Evolutionary conservation across 805 yeast species (phyloP).

Genomic region (Lachancea thermotolerans): DNA sequence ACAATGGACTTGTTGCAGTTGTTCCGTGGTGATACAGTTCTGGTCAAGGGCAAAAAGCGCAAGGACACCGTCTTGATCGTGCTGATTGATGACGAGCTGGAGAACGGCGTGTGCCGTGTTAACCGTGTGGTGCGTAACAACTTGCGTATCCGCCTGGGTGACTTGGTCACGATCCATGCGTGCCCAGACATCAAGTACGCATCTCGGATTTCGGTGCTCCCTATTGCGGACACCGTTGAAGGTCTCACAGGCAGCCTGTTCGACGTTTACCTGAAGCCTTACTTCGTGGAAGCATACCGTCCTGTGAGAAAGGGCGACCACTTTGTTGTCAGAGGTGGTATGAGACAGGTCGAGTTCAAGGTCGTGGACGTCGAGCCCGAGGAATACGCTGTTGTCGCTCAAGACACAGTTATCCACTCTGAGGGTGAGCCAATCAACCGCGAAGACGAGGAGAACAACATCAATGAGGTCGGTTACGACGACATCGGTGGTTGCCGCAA

Average conservation of each 20-base stretch:
- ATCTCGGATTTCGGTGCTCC: slow-evolving; percentile 86
- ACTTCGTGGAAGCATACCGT: slow-evolving; percentile 97
- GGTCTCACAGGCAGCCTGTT: slow-evolving; percentile 95
- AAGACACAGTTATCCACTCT: slow-evolving; percentile 95
- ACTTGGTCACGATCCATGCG: slow-evolving; percentile 82
- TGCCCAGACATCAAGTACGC: slow-evolving; percentile 99
- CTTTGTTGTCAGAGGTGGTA: slow-evolving; percentile 95
- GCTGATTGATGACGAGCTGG: slow-evolving; percentile 92
- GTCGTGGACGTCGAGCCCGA: slow-evolving; percentile 98
- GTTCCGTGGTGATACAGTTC: slow-evolving; percentile 96
- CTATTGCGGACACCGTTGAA: slow-evolving; percentile 96
- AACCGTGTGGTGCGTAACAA: slow-evolving; percentile 96
- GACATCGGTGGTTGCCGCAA: slow-evolving; percentile 99
- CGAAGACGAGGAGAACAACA: slow-evolving; percentile 94
- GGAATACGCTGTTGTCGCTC: slow-evolving; percentile 96
- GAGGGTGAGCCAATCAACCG: slow-evolving; percentile 98
- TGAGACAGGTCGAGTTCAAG: slow-evolving; percentile 98
- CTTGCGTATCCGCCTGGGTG: slow-evolving; percentile 89
- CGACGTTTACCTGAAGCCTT: slow-evolving; percentile 94
- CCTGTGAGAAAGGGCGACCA: slow-evolving; percentile 97
- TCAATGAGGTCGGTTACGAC: slow-evolving; percentile 96
- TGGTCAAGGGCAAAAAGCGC: slow-evolving; percentile 96
- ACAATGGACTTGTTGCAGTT: slow-evolving; percentile 93
- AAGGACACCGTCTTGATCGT: slow-evolving; percentile 96
- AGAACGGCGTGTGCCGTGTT: slow-evolving; percentile 88